Base-by-base conservation (phyloP, 2,329 filamentous ascomycete genomes). In the Neofusicoccum cordaticola region DNA sequence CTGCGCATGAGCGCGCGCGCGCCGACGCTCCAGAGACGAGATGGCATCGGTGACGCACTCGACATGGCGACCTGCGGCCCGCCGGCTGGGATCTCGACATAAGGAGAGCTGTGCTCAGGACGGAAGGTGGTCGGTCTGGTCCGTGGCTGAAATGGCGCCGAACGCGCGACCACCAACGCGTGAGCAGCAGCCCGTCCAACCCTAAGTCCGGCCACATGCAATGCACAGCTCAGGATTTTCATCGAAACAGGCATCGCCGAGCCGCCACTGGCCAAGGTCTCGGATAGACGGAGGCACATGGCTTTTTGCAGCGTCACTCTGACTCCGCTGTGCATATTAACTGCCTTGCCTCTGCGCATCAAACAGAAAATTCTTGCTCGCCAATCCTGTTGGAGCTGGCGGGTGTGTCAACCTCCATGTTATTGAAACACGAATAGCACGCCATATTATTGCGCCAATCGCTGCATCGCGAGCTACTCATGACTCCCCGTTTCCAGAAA, bases 101-200 rank as follows among this genome's bases (percentile, higher is more conserved):
- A 58, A 45, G n/a, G 42, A 27, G 42, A 31, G 15, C 34, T 17
- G 39, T 47, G 61, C 61, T 63, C 61, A 63, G 61, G 61, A 63
- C 61, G 48, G 61, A 52, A 63, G 61, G 61, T 63, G 61, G 61
- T 45, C 61, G 15, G 37, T 44, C 7, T 63, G 47, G 50, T 50
- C 61, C 34, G 61, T 63, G 61, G 61, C 47, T 63, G 47, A 51
- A 53, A 50, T 52, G 48, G 61, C 61, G 61, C 61, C 61, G 61
- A 63, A 62, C 61, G 61, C 61, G 61, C 61, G 61, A 63, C 47
- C 61, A 63, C 48, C 56, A 60, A 60, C 47, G 47, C 37, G 47
- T 53, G 61, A 63, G 47, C 58, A 51, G 47, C 47, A 63, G 60
- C 60, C 42, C 37, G 48, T 8, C 37, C 60, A 52, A 42, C 47